Conservation (phyloP, 1,284 basidiomycete genomes). For the Ustilago sp. region DNA sequence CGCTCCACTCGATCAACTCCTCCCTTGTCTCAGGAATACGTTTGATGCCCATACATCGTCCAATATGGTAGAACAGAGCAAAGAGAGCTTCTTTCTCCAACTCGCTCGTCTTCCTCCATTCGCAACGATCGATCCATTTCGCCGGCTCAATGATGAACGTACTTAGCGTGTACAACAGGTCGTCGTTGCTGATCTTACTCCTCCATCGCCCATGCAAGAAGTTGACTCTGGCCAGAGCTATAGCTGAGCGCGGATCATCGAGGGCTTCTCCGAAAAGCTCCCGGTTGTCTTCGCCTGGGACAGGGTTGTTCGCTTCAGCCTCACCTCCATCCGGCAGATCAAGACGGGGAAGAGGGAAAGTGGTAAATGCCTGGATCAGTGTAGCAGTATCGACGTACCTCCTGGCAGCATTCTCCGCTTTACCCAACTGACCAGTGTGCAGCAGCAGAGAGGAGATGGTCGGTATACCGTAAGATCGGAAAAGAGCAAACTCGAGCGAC, state of each 20-base stretch:
- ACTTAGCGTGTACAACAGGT: slow-evolving; percentile 50
- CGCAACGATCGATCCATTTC: slow-evolving; percentile 45
- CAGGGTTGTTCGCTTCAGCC: neutral
- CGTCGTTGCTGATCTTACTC: slow-evolving; percentile 51
- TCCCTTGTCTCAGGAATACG: slow-evolving; percentile 35
- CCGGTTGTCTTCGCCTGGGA: slow-evolving; percentile 11
- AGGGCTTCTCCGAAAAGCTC: slow-evolving; percentile 36
- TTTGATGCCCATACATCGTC: slow-evolving; percentile 46
- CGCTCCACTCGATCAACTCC: slow-evolving; percentile 38
- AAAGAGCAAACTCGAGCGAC: slow-evolving; percentile 47
- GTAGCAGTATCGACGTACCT: slow-evolving; percentile 48
- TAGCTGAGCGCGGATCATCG: slow-evolving; percentile 42
- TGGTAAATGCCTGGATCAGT: slow-evolving; percentile 64
- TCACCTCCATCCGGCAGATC: slow-evolving; percentile 72
- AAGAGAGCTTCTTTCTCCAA: slow-evolving; percentile 53
- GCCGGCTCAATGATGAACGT: slow-evolving; percentile 44
- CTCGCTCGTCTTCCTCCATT: slow-evolving; percentile 25
- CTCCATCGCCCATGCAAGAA: slow-evolving; percentile 43
- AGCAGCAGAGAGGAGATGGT: slow-evolving; percentile 48
- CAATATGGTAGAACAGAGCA: slow-evolving; percentile 46
- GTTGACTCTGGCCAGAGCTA: slow-evolving; percentile 50
- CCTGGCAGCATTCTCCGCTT: slow-evolving; percentile 37
- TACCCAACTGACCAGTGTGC: slow-evolving; percentile 43
- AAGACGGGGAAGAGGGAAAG: slow-evolving; percentile 78
- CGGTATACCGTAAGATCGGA: slow-evolving; percentile 50